Conservation (phyloP, 805 yeast genomes). For the Starmerella bombi region DNA sequence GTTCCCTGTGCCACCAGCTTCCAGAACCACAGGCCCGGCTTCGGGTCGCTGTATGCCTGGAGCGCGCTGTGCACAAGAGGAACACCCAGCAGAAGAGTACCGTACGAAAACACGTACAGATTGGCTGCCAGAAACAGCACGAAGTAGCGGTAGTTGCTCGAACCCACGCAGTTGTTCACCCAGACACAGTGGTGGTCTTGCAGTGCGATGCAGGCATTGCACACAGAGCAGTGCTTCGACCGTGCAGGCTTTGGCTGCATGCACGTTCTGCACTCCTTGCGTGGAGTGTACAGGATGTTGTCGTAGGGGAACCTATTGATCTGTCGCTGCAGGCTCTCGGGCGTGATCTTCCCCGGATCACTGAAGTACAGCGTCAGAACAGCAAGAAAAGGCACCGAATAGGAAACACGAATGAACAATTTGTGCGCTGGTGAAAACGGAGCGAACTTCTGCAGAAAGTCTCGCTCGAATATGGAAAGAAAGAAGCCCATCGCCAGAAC, state of each 20-base stretch:
- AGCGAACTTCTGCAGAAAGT: slow-evolving; percentile 2
- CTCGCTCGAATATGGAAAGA: slow-evolving; percentile 14
- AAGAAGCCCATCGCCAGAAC: slow-evolving; percentile 14
- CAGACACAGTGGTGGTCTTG: slow-evolving; percentile 53
- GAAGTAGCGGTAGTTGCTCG: slow-evolving; percentile 50
- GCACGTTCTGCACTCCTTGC: slow-evolving; percentile 39
- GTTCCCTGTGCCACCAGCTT: slow-evolving; percentile 8
- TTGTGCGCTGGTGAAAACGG: slow-evolving; percentile 12
- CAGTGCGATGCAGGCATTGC: slow-evolving; percentile 36
- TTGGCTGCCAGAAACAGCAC: slow-evolving; percentile 42
- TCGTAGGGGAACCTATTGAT: slow-evolving; percentile 31
- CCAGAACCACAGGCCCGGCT: slow-evolving; percentile 6
- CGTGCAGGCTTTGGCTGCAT: slow-evolving; percentile 40
- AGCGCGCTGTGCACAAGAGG: slow-evolving; percentile 2
- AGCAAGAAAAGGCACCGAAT: slow-evolving; percentile 18
- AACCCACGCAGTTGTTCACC: slow-evolving; percentile 50
- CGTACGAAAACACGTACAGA: slow-evolving; percentile 34
- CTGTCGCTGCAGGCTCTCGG: background rate
- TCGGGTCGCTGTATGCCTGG: slow-evolving; percentile 3
- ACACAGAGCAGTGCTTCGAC: slow-evolving; percentile 45
- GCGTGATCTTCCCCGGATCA: slow-evolving; percentile 30
- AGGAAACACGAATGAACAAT: slow-evolving; percentile 12
- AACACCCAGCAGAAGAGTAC: slow-evolving; percentile 26
- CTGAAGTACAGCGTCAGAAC: slow-evolving; percentile 25
- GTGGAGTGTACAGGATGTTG: slow-evolving; percentile 40